A percentile compares a stretch with the other conserved stretches of the same genome.
phyloP scores from a whole-genome alignment of 108 stramenopile genomes.

The Stephanodiscus triporus region DNA sequence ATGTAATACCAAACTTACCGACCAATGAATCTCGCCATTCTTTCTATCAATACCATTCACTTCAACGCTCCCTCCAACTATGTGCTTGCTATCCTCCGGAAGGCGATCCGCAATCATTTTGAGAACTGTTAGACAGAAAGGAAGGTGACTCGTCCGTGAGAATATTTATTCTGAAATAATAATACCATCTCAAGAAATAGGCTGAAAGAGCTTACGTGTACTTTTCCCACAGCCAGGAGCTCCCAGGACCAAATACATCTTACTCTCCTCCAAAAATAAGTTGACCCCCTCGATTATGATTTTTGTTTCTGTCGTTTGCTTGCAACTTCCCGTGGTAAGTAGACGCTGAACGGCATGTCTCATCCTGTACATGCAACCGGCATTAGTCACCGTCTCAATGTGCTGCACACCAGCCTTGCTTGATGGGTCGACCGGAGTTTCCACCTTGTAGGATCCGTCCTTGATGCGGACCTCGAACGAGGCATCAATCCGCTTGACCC shows the following conservation, averaged over 20 bases:
- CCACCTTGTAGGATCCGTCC: conserved; percentile 26
- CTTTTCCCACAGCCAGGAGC: conserved; percentile 85
- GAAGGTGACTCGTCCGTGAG: background rate
- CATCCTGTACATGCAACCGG: conserved; percentile 10
- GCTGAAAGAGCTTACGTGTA: conserved; percentile 13
- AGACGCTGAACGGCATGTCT: conserved; percentile 2
- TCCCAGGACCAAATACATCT: conserved; percentile 83
- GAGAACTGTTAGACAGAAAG: background rate
- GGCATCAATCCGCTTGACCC: background rate
- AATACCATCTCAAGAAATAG: background rate
- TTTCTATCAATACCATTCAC: background rate
- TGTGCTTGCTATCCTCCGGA: background rate
- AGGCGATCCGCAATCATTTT: conserved; percentile 10
- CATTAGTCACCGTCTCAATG: conserved; percentile 36
- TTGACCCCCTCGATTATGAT: conserved; percentile 60
- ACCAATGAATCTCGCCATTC: background rate
- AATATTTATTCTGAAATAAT: background rate
- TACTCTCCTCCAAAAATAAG: conserved; percentile 66
- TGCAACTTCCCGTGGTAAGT: conserved; percentile 2
- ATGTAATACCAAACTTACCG: background rate
- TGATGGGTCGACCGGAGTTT: conserved; percentile 2
- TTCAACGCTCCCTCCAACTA: background rate
- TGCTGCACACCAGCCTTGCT: background rate
- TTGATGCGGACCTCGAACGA: conserved; percentile 30
- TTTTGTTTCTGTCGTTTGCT: conserved; percentile 21